These are phyloP conservation scores for Trichoderma afroharzianum DNA, from an alignment of 2,329 filamentous ascomycete species.

Conservation along the genomic window DNA sequence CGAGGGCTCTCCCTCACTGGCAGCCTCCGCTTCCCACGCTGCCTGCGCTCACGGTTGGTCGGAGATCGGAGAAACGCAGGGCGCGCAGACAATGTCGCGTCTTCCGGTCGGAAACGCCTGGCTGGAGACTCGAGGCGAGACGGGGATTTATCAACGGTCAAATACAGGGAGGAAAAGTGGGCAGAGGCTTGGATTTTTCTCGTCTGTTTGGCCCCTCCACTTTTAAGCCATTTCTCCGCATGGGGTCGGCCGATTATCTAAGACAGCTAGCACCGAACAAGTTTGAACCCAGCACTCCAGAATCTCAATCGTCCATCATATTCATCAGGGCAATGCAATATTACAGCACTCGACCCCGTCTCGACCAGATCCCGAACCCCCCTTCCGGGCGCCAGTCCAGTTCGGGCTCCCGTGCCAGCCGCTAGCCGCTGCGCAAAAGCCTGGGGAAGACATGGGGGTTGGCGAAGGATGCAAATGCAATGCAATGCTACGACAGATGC, in stretches of 20 bases:
- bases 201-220: constrained; percentile 12
- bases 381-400: not conserved
- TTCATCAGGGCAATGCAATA: not conserved
- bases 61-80: constrained; percentile 12
- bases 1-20: not conserved
- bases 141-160: constrained; percentile 18
- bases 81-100: not conserved
- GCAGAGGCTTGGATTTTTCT: constrained; percentile 15
- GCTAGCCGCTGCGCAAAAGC: not conserved
- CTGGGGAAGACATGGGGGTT: constrained; percentile 4
- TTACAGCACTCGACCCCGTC: not conserved
- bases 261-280: not conserved
- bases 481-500: constrained; percentile 12
- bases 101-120: constrained; percentile 11
- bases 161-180: constrained; percentile 17
- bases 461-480: not conserved
- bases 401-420: not conserved
- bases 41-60: not conserved
- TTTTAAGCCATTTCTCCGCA: constrained; percentile 16
- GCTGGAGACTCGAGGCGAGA: constrained; percentile 16
- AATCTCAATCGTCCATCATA: not conserved
- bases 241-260: constrained; percentile 5
- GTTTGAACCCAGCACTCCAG: not conserved
- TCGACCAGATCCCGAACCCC: not conserved
- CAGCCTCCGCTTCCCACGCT: constrained; percentile 4